Evolutionary conservation across 495 filamentous ascomycete species (phyloP).

Genomic region (Penicillium chermesinum): DNA sequence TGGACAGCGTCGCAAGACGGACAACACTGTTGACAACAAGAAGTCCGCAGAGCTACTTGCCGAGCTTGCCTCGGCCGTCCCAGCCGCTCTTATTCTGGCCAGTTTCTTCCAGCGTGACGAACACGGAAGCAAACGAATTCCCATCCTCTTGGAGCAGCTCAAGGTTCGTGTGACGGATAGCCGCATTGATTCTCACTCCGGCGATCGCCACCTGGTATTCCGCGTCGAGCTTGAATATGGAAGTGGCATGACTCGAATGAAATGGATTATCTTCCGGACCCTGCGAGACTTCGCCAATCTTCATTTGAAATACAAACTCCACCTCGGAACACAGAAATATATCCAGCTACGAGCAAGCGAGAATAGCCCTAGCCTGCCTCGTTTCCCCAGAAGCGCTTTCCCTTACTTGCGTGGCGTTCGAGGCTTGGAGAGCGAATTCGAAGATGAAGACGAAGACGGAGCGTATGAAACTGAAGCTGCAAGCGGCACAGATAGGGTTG

Average conservation of each 20-base stretch:
- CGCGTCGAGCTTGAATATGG: conserved; percentile 94
- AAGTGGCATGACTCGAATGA: conserved; percentile 91
- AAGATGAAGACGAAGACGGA: conserved; percentile 74
- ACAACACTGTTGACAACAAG: conserved; percentile 79
- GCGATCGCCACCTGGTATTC: conserved; percentile 81
- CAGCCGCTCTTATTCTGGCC: conserved; percentile 86
- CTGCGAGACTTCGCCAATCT: conserved; percentile 88
- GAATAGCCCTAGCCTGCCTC: conserved; percentile 60
- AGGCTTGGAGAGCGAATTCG: conserved; percentile 69
- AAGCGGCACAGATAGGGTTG: conserved; percentile 53
- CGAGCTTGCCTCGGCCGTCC: conserved; percentile 84
- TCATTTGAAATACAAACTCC: conserved; percentile 85
- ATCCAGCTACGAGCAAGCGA: conserved; percentile 55
- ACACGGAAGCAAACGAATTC: conserved; percentile 89
- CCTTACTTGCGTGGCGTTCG: conserved; percentile 82
- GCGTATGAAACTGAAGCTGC: conserved; percentile 53
- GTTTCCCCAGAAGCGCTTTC: conserved; percentile 86
- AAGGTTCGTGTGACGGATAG: conserved; percentile 84
- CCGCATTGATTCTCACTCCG: conserved; percentile 54
- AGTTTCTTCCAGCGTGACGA: conserved; percentile 98
- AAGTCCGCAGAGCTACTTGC: conserved; percentile 97
- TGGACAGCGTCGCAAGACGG: conserved; percentile 70
- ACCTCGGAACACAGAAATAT: conserved; percentile 74
- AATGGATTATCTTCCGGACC: conserved; percentile 86
- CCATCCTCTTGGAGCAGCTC: conserved; percentile 90